A percentile compares a stretch with the other conserved stretches of the same genome.
Conservation (phyloP, 306 rosid genomes). For the Astragalus membranaceus region DNA sequence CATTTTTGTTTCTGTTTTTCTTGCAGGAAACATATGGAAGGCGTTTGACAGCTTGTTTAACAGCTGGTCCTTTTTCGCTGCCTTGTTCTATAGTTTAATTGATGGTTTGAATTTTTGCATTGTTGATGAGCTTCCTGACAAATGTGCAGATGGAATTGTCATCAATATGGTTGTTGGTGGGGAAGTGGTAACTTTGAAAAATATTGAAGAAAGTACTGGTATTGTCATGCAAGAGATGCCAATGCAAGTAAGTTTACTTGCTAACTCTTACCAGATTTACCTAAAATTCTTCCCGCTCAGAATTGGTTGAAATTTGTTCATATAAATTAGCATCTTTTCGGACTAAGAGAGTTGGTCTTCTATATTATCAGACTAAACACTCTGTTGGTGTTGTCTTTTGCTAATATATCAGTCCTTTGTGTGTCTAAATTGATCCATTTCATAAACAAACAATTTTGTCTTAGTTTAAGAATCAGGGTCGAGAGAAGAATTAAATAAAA, state of each 20-base stretch:
- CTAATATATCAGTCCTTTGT: not conserved
- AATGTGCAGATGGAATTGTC: constrained; percentile 72
- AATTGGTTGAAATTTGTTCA: not conserved
- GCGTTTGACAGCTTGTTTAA: constrained; percentile 71
- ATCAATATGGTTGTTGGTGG: constrained; percentile 96
- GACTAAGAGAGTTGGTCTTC: not conserved
- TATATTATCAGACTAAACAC: not conserved
- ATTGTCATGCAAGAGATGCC: constrained; percentile 91
- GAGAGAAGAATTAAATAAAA: not conserved
- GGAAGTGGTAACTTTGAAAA: constrained; percentile 73
- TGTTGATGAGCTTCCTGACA: constrained; percentile 22
- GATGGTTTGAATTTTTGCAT: constrained; percentile 12
- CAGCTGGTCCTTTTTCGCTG: constrained; percentile 59
- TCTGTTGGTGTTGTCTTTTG: not conserved
- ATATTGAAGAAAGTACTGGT: constrained; percentile 71
- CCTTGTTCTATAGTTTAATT: constrained; percentile 15
- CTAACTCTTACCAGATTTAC: not conserved
- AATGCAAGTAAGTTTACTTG: constrained; percentile 57
- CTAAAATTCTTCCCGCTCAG: not conserved
- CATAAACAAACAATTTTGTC: not conserved
- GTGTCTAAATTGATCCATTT: not conserved
- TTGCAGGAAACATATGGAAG: constrained; percentile 76
- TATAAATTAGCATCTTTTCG: not conserved
- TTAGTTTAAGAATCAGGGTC: not conserved
- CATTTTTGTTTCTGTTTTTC: constrained; percentile 15